phyloP scores from a whole-genome alignment of 129 eudicot species.

The Pulicaria dysenterica region DNA sequence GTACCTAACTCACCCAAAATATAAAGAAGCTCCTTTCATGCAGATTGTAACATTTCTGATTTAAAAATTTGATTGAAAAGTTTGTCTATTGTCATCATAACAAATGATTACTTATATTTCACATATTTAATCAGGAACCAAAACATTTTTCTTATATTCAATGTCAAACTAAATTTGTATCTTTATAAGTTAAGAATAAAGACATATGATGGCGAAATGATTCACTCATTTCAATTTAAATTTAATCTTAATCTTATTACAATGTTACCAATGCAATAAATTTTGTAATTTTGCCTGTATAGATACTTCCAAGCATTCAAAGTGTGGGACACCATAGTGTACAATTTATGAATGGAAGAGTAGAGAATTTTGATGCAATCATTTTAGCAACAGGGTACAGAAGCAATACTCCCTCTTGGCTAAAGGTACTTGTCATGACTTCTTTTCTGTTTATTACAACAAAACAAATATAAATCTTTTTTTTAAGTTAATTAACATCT shows the following conservation, averaged over 20 bases:
- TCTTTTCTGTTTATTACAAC: constrained; percentile 10
- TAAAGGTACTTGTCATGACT: constrained; percentile 58
- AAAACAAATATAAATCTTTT: not conserved
- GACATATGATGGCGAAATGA: no score
- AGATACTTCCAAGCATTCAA: constrained; percentile 69
- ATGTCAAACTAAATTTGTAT: no score
- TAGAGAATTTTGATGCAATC: constrained; percentile 83
- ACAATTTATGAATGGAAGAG: constrained; percentile 71
- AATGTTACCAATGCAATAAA: not conserved
- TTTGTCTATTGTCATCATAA: no score
- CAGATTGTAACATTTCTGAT: no score
- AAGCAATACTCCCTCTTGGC: constrained; percentile 98
- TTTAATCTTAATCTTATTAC: not conserved
- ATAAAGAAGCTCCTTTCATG: no score
- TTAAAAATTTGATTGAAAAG: no score
- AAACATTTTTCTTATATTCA: no score
- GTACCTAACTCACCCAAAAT: no score
- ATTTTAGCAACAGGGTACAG: constrained; percentile 95
- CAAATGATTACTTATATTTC: no score
- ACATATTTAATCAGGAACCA: no score
- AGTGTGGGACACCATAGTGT: constrained; percentile 54
- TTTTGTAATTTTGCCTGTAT: constrained; percentile 21
- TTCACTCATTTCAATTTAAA: not conserved
- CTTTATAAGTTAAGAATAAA: no score
- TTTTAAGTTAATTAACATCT: not conserved